Evolutionary conservation across 2,329 filamentous ascomycete species (phyloP), one percentile per base, ranked within the genome.

Genomic region (Botrytis elliptica): DNA sequence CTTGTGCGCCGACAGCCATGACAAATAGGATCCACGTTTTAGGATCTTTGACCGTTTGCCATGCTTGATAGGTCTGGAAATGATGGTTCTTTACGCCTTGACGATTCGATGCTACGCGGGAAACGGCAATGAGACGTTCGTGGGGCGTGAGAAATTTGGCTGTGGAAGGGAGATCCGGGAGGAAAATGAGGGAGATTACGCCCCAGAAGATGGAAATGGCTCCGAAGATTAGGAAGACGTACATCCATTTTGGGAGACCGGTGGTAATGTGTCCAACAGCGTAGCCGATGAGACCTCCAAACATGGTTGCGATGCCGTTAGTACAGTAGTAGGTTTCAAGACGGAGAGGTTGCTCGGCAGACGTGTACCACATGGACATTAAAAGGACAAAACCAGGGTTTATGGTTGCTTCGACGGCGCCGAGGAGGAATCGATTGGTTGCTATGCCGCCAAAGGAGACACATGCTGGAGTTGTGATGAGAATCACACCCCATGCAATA

Each of bases 161-260:
- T 0, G 87, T 89, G 33, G 88, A 85, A 0, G 90, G 89, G 3
- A 86, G 84, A 78, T 93, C 89, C 0, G 91, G 88, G 2, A 93
- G 83, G 59, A 88, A 79, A 75, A 88, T 85, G 81, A 87, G 86
- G 22, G 87, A 87, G 3, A 86, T 80, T 14, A 90, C 80, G 0
- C 88, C 85, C 89, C 90, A 83, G 75, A 82, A 74, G 67, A 85
- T 81, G 46, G 87, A 88, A 73, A 89, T 84, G 75, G 87, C 85
- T 1, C 88, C 85, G 77, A 89, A 88, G 74, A 90, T 88, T 25
- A 89, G 76, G 80, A 89, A 91, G 33, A 89, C 84, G 74, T 88
- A 88, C 84, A 86, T 87, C 87, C 87, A 89, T 38, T 82, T 80
- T 0, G 83, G 81, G 5, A 88, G 82, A 0, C 84, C 85, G 7